These are phyloP conservation scores for Cynanchum wilfordii DNA, from an alignment of 257 asterid genomes.

Conservation along the genomic window DNA sequence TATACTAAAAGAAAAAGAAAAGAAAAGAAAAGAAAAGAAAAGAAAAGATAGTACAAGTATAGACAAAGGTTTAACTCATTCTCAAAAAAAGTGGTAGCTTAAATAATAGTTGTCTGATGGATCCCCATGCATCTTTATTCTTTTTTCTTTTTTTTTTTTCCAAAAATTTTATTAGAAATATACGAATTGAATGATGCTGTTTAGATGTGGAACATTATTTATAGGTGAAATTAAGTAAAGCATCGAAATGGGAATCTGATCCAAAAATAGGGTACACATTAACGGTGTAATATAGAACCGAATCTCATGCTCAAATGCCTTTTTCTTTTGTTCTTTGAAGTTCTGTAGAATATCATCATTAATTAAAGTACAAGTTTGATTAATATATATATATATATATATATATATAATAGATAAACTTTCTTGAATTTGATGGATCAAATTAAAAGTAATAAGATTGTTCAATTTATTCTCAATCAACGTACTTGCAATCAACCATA, in stretches of 20 bases:
- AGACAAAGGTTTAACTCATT: neutral
- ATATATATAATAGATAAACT: neutral
- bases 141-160: neutral
- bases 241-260: constrained; percentile 14
- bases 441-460: neutral
- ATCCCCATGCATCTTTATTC: constrained; percentile 5
- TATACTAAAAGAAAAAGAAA: neutral
- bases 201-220: neutral
- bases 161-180: neutral
- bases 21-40: no score
- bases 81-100: neutral
- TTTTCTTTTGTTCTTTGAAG: neutral
- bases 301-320: constrained; percentile 7
- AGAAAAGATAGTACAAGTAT: neutral
- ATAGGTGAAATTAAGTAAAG: constrained; percentile 5
- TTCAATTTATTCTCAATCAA: neutral
- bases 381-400: no score
- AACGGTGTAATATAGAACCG: neutral
- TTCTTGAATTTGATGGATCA: neutral
- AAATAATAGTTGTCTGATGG: neutral
- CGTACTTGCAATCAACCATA: neutral
- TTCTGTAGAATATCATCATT: neutral
- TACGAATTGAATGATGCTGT: neutral
- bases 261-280: constrained; percentile 12
- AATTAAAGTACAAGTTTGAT: no score